These are phyloP conservation scores for Prunus padus DNA, from an alignment of 306 rosid species.

Conservation along the genomic window DNA sequence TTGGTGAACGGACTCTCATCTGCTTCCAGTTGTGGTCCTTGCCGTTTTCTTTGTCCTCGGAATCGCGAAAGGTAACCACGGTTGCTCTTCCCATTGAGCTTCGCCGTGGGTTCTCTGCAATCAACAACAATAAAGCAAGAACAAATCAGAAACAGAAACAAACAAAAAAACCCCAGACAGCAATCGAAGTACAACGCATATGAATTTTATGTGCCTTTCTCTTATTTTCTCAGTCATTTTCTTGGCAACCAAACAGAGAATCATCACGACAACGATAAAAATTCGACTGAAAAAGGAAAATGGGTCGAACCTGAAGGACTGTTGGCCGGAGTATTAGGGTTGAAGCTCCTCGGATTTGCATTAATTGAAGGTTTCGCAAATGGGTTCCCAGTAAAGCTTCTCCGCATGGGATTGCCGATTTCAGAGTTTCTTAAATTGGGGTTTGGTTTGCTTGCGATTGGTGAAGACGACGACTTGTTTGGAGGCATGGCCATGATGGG, in stretches of 20 bases:
- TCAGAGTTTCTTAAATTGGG: slow-evolving; percentile 67
- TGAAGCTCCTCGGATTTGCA: slow-evolving; percentile 40
- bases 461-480: slow-evolving; percentile 49
- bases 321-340: slow-evolving; percentile 61
- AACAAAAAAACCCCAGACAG: not conserved
- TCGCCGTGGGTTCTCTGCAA: slow-evolving; percentile 52
- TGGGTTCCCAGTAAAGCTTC: slow-evolving; percentile 75
- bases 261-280: not conserved
- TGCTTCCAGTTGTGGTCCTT: slow-evolving; percentile 51
- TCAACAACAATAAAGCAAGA: not conserved
- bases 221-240: slow-evolving; percentile 2
- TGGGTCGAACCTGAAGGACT: slow-evolving; percentile 60
- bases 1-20: slow-evolving; percentile 55
- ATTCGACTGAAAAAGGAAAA: not conserved
- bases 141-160: not conserved
- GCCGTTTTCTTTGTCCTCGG: slow-evolving; percentile 72
- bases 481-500: slow-evolving; percentile 44
- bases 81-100: slow-evolving; percentile 43
- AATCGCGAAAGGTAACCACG: slow-evolving; percentile 29
- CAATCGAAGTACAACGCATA: no score
- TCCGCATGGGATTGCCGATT: slow-evolving; percentile 46
- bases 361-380: slow-evolving; percentile 57
- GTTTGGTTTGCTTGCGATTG: slow-evolving; percentile 33
- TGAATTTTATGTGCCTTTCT: not conserved
- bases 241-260: slow-evolving; percentile 32